Conservation (phyloP, 768 basidiomycete species). For the Daedaleopsis sinensis region DNA sequence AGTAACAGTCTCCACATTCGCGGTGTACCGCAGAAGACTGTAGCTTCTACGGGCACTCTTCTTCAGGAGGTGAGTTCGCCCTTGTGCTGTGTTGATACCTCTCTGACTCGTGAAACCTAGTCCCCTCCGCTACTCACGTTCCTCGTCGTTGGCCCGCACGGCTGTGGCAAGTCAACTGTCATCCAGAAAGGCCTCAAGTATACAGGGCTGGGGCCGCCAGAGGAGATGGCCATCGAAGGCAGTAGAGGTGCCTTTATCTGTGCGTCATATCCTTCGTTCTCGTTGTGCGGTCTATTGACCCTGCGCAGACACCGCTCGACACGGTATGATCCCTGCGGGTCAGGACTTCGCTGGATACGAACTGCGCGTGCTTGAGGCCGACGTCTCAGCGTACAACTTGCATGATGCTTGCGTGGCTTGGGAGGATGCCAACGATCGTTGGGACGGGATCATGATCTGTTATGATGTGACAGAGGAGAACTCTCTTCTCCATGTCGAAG, state of each 20-base stretch:
- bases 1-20: conserved; percentile 29
- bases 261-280: conserved; percentile 35
- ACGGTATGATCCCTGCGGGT: conserved; percentile 34
- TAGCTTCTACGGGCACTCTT: conserved; percentile 31
- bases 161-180: conserved; percentile 85
- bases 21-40: conserved; percentile 23
- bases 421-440: conserved; percentile 14
- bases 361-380: conserved; percentile 37
- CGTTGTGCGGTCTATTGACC: conserved; percentile 33
- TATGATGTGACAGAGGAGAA: conserved; percentile 70
- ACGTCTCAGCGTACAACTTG: conserved; percentile 35
- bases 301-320: conserved; percentile 43
- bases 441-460: conserved; percentile 81
- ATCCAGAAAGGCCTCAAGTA: conserved; percentile 76
- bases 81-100: not conserved
- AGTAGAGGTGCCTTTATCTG: conserved; percentile 28
- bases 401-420: conserved; percentile 15
- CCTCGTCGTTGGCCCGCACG: conserved; percentile 75
- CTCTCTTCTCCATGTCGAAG: conserved; percentile 69
- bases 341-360: conserved; percentile 14
- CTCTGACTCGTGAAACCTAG: not conserved
- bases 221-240: conserved; percentile 20
- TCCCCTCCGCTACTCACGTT: conserved; percentile 50
- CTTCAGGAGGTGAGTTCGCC: conserved; percentile 24
- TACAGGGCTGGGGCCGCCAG: conserved; percentile 47